Percentiles rank a stretch among this genome's conserved stretches.
These are phyloP conservation scores for Austroboletus olivaceoglutinosus DNA, from an alignment of 1,284 basidiomycete species.

Conservation along the genomic window DNA sequence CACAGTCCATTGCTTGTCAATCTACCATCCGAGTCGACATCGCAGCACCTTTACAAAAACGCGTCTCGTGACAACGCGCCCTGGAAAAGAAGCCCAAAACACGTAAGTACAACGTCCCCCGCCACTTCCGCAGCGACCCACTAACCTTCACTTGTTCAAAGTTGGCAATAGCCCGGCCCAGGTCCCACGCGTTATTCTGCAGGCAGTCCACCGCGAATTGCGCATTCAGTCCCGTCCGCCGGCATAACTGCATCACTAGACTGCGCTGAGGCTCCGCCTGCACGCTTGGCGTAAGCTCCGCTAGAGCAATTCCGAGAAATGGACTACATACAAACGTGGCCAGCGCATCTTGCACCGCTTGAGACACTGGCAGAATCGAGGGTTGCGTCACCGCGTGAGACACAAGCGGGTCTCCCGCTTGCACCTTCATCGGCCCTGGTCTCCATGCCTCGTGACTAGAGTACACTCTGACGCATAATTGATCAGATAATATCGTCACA, in stretches of 20 bases:
- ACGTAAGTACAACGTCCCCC: conserved; percentile 26
- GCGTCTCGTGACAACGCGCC: conserved; percentile 44
- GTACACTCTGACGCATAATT: conserved; percentile 80
- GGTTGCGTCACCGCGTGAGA: conserved; percentile 21
- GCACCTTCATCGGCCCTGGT: conserved; percentile 67
- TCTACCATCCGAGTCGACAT: neutral
- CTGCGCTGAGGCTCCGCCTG: conserved; percentile 68
- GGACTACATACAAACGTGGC: conserved; percentile 51
- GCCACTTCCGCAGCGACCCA: conserved; percentile 11
- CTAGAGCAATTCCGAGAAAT: conserved; percentile 4
- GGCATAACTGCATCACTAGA: conserved; percentile 64
- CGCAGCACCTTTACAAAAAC: conserved; percentile 30
- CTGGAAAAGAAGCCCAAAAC: conserved; percentile 30
- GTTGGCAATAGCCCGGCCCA: conserved; percentile 72
- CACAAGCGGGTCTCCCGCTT: conserved; percentile 41
- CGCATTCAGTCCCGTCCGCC: conserved; percentile 72
- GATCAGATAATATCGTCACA: conserved; percentile 86
- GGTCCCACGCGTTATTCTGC: conserved; percentile 77
- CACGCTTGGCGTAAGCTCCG: conserved; percentile 7
- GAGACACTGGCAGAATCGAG: conserved; percentile 27
- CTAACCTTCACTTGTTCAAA: conserved; percentile 80
- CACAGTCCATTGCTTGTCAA: conserved; percentile 10
- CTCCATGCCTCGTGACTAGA: conserved; percentile 80
- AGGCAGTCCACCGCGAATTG: conserved; percentile 80
- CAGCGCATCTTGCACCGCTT: conserved; percentile 48